Evolutionary conservation across 2,329 filamentous ascomycete species (phyloP).

Genomic region (Ascochyta koolunga): DNA sequence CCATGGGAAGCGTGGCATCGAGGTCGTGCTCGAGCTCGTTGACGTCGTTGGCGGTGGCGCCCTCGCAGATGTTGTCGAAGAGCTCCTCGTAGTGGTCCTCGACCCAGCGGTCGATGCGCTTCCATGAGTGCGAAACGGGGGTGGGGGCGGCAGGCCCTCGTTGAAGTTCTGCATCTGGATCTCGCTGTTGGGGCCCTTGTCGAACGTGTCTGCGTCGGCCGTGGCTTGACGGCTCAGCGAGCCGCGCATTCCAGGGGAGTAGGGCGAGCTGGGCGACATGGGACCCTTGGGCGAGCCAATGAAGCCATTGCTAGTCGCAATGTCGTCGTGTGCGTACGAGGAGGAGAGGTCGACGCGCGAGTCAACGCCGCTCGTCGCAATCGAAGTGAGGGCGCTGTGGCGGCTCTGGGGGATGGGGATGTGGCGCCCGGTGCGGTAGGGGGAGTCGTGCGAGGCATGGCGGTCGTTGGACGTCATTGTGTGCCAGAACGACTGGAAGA

Average conservation of each 20-base stretch:
- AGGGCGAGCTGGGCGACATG: constrained; percentile 71
- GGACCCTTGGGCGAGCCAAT: constrained; percentile 62
- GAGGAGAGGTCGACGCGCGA: constrained; percentile 83
- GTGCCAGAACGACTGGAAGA: constrained; percentile 94
- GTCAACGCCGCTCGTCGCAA: constrained; percentile 84
- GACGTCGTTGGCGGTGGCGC: constrained; percentile 89
- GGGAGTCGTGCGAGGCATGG: constrained; percentile 89
- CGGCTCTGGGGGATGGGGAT: constrained; percentile 84
- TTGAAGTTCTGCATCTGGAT: constrained; percentile 97
- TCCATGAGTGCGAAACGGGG: constrained; percentile 88
- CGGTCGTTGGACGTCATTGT: constrained; percentile 77
- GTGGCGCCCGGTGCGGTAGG: constrained; percentile 88
- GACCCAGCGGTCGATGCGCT: constrained; percentile 89
- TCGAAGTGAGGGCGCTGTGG: constrained; percentile 81
- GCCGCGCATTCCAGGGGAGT: constrained; percentile 90
- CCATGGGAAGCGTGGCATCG: constrained; percentile 90
- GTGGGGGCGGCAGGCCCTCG: constrained; percentile 91
- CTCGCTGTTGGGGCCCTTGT: constrained; percentile 76
- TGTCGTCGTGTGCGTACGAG: constrained; percentile 77
- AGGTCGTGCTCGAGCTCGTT: constrained; percentile 97
- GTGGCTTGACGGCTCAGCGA: constrained; percentile 69
- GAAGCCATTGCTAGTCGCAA: constrained; percentile 62
- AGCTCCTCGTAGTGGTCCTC: constrained; percentile 96
- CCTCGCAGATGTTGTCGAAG: constrained; percentile 90
- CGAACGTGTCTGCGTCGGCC: constrained; percentile 56